phyloP scores from a whole-genome alignment of 2,329 filamentous ascomycete species.

The Claviceps pazoutovae region DNA sequence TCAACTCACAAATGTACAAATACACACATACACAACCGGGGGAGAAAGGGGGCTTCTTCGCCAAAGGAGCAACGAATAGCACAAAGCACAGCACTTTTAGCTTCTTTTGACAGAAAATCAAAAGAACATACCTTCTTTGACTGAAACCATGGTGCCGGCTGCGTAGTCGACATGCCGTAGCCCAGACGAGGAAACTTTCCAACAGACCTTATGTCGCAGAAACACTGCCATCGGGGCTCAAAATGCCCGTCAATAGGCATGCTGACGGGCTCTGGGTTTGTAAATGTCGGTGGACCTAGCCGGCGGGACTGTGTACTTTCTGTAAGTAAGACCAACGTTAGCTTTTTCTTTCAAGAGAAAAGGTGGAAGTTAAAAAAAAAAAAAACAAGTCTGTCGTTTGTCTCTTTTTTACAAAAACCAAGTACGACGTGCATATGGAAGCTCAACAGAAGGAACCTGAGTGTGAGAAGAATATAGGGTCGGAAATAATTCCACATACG shows the following conservation, averaged over 20 bases:
- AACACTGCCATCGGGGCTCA: slow-evolving; percentile 13
- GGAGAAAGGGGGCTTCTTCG: not conserved
- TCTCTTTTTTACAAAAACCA: too few relatives aligned
- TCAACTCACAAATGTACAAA: not conserved
- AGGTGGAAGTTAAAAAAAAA: too few relatives aligned
- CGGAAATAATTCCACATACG: slow-evolving; percentile 10
- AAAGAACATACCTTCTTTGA: slow-evolving; percentile 29
- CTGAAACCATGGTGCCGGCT: slow-evolving; percentile 22
- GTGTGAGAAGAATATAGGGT: too few relatives aligned
- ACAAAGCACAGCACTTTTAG: not conserved
- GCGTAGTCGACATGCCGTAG: slow-evolving; percentile 18
- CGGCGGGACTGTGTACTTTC: slow-evolving; percentile 8
- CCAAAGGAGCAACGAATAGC: not conserved
- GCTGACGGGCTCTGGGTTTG: slow-evolving; percentile 7
- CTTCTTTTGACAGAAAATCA: not conserved
- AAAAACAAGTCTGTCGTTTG: too few relatives aligned
- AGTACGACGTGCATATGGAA: too few relatives aligned
- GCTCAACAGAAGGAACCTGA: too few relatives aligned
- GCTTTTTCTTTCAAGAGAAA: not conserved
- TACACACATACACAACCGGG: not conserved
- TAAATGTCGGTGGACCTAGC: slow-evolving; percentile 6
- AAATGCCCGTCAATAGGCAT: slow-evolving; percentile 12
- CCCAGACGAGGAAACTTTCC: slow-evolving; percentile 17
- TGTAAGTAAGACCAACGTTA: not conserved
- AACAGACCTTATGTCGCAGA: slow-evolving; percentile 12